phyloP scores from a whole-genome alignment of 352 stramenopile species.

The Phytophthora podocarpi region DNA sequence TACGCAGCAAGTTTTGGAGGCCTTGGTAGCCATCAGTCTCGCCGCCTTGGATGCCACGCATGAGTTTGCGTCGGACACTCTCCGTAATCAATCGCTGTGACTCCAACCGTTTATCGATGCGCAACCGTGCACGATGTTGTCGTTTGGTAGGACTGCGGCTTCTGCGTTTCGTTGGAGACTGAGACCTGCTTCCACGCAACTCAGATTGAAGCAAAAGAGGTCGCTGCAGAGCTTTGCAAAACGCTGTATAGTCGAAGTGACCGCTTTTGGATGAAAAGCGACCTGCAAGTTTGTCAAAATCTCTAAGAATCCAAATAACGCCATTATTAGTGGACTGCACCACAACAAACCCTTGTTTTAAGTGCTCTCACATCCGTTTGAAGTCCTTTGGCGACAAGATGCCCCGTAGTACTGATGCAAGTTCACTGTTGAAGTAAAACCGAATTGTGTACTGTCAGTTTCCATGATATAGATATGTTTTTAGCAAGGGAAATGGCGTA shows the following conservation, averaged over 20 bases:
- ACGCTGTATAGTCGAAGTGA: constrained; percentile 36
- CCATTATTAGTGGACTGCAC: too few species aligned
- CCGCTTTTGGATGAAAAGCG: not conserved
- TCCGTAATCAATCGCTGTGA: constrained; percentile 49
- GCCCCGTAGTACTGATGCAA: constrained; percentile 10
- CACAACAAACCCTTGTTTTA: too few species aligned
- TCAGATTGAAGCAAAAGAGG: constrained; percentile 9
- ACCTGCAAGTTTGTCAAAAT: constrained; percentile 5
- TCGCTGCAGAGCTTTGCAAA: constrained; percentile 31
- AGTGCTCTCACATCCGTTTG: constrained; percentile 29
- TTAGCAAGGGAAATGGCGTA: too few species aligned
- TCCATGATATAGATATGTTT: too few species aligned
- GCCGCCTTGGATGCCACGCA: constrained; percentile 43
- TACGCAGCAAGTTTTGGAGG: constrained; percentile 45
- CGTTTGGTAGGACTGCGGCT: constrained; percentile 14
- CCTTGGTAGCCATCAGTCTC: constrained; percentile 46
- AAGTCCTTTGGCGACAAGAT: constrained; percentile 16
- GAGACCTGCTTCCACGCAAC: not conserved
- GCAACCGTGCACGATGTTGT: constrained; percentile 36
- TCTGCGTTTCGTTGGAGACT: constrained; percentile 22
- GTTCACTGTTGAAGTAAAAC: constrained; percentile 6
- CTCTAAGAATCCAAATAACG: too few species aligned
- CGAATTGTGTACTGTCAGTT: too few species aligned
- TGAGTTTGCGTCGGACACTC: constrained; percentile 60
- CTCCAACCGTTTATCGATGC: constrained; percentile 55